Evolutionary conservation across 2,329 filamentous ascomycete species (phyloP), one percentile per base, ranked within the genome.

Genomic region (Dactylellina drechsleri): DNA sequence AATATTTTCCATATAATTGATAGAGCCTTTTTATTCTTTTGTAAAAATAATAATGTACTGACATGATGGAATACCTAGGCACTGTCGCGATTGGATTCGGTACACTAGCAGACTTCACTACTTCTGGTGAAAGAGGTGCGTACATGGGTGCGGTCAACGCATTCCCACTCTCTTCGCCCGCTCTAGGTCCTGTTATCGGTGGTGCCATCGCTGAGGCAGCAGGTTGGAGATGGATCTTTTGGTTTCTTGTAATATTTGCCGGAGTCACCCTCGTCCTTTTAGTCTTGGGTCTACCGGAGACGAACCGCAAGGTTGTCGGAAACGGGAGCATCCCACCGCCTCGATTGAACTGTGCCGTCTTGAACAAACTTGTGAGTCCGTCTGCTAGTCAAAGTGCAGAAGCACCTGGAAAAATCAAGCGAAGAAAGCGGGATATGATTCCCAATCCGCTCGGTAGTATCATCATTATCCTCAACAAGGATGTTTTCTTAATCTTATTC

Each of bases 71-170:
- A 23, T 36, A n/a, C 59, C 23, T 26, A 75, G 88, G 88, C 0
- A 90, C 90, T 0, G 84, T 92, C n/a, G 89, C 91, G 0, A 83
- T 95, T 0, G 88, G 87, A 0, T 90, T 86, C 75, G 91, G 88
- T 1, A 87, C 92, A 1, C 86, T 93, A 13, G 89, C 90, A 0
- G 92, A 95, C 78, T 85, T 93, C 4, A 85, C 89, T 0, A 88
- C 89, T 0, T 88, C 86, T 53, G 85, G 87, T 0, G 90, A 94
- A 80, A 84, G 92, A 78, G 92, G 91, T 1, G 87, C 85, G 66
- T 93, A 91, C 79, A 89, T 93, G 83, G 90, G 87, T 59, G 86
- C 89, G 73, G 87, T 89, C n/a, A 86, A 85, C 36, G 84, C 84
- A 2, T 88, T 86, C 15, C 83, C 86, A 64, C 87, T 89, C 2